phyloP scores from a whole-genome alignment of 371 early-diverging fungal genomes.

The Neoconidiobolus thromboides region DNA sequence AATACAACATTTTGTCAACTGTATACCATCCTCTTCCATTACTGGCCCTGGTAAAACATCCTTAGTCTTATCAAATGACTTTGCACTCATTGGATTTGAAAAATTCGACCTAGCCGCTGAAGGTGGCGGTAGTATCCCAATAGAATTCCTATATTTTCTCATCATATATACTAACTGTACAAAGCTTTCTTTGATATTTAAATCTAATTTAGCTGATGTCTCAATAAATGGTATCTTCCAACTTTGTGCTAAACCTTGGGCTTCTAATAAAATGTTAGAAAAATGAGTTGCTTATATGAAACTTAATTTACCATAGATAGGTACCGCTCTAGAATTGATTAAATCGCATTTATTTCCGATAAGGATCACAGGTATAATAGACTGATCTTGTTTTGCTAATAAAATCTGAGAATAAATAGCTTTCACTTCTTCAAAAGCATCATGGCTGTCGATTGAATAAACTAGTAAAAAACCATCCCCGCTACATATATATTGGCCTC shows the following conservation, averaged over 20 bases:
- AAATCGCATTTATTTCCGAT: slow-evolving; percentile 77
- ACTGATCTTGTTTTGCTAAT: slow-evolving; percentile 53
- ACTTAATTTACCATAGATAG: slow-evolving; percentile 22
- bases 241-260: slow-evolving; percentile 30
- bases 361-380: slow-evolving; percentile 66
- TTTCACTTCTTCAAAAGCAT: slow-evolving; percentile 54
- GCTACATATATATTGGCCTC: slow-evolving; percentile 78
- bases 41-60: too few species aligned
- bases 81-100: too few species aligned
- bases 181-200: slow-evolving; percentile 60
- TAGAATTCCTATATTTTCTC: not conserved
- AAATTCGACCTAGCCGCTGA: not conserved
- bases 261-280: slow-evolving; percentile 18
- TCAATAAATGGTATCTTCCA: slow-evolving; percentile 65
- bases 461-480: slow-evolving; percentile 78
- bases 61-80: too few species aligned
- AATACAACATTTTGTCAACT: too few species aligned
- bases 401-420: slow-evolving; percentile 59
- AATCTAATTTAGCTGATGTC: slow-evolving; percentile 64
- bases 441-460: slow-evolving; percentile 59
- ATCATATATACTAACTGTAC: slow-evolving; percentile 36
- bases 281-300: not conserved
- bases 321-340: slow-evolving; percentile 51
- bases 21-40: too few species aligned
- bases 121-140: not conserved